Conservation (phyloP, 495 filamentous ascomycete genomes). For the Penicillium paxilli region DNA sequence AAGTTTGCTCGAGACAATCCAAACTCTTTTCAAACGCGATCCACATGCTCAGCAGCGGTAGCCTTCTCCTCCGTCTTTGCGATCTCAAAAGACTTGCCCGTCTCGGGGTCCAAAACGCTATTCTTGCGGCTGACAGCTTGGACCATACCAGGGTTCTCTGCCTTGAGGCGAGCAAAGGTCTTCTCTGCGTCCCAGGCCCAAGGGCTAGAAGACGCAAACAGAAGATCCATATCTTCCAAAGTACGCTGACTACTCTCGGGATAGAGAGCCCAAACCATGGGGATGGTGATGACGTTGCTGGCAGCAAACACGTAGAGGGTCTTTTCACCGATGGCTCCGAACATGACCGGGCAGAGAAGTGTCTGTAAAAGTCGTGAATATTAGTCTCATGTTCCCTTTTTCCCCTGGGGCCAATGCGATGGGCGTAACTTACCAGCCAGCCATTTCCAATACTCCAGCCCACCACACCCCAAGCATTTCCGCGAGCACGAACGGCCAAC, state of each 20-base stretch:
- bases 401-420: neutral
- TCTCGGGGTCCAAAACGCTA: constrained; percentile 49
- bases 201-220: constrained; percentile 59
- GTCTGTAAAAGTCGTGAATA: constrained; percentile 30
- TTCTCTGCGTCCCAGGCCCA: constrained; percentile 68
- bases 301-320: constrained; percentile 68
- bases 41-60: constrained; percentile 26
- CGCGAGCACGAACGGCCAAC: constrained; percentile 63
- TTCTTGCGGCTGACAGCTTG: constrained; percentile 45
- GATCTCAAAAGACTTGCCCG: constrained; percentile 28
- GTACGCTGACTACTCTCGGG: constrained; percentile 69
- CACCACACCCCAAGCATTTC: constrained; percentile 74
- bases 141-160: constrained; percentile 51
- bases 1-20: no score
- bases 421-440: constrained; percentile 47
- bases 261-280: constrained; percentile 69
- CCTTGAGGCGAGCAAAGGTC: constrained; percentile 53
- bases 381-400: neutral
- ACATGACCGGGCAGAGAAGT: constrained; percentile 65
- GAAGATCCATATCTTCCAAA: constrained; percentile 67
- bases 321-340: constrained; percentile 60
- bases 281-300: constrained; percentile 61
- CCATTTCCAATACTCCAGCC: constrained; percentile 75
- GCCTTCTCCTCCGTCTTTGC: constrained; percentile 15
- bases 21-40: constrained; percentile 11